Base-by-base conservation (phyloP, 192 early-diverging fungal genomes). In the Entomortierella chlamydospora region DNA sequence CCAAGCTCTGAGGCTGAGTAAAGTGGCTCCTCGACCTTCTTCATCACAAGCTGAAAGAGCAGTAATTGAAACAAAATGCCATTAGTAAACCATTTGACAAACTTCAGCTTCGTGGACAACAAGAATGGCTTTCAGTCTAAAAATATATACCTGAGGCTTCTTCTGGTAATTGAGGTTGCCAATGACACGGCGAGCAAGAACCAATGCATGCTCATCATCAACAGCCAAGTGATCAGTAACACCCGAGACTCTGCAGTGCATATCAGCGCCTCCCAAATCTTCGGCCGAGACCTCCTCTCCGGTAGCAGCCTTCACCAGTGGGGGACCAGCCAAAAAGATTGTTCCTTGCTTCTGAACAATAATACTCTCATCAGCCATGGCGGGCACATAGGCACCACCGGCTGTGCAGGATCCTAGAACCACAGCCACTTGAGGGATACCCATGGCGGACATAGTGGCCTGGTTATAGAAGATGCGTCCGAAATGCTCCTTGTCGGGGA, bases 361-460 rank as follows among this genome's bases (percentile, higher is more conserved):
- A 63, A 98, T 92, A 86, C 93, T 95, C 83, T 98, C 95, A 82
- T 98, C 97, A 41, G 96, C 94, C 97, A 98, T 98, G 15, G 97
- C 96, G 47, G 97, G 97, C 29, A 98, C 96, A 80, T 98, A 98
- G 2, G 97, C 97, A 62, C 97, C 95, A 68, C 96, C 96, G 22
- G 97, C 97, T 23, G 97, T 98, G 85, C 97, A 99, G 20, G 95
- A 96, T 20, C 97, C 97, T 85, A 99, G 89, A 9, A 99, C 97
- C 45, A 96, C 94, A n/a, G 97, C 97, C 47, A 99, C 90, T 85
- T 99, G 97, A 51, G 97, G 96, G 61, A 99, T 96, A 42, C 94
- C 94, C 69, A 67, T 52, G 5, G 87, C 81, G 17, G 92, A 93
- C 91, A 94, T 89, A 60, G 76, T 90, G 54, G 90, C 88, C 63